A percentile compares a stretch with the other conserved stretches of the same genome.
Evolutionary conservation across 2,329 filamentous ascomycete genomes (phyloP).

Genomic region (Ceratocystis harringtonii): DNA sequence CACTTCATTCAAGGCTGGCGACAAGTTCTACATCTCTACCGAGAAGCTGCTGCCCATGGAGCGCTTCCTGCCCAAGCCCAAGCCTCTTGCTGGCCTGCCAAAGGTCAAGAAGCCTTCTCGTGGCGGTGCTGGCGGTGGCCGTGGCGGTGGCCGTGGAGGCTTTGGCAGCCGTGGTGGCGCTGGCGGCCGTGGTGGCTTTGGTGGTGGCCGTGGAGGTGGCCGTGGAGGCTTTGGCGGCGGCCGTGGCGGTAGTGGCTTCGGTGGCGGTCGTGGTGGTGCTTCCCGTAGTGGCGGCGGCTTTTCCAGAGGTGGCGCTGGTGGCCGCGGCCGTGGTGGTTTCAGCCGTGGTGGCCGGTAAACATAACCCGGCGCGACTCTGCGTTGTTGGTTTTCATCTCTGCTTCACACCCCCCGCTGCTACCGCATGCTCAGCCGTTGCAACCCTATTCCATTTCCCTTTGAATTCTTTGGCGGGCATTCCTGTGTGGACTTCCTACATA

Average conservation of each 20-base stretch:
- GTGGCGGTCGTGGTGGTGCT: conserved; percentile 11
- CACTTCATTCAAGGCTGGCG: conserved; percentile 82
- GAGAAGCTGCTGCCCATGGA: conserved; percentile 93
- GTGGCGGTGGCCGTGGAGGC: conserved; percentile 25
- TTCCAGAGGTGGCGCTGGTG: conserved; percentile 21
- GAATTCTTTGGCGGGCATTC: not conserved
- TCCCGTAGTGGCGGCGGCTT: conserved; percentile 9
- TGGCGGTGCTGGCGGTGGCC: conserved; percentile 33
- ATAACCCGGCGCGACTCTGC: not conserved
- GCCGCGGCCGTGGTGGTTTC: conserved; percentile 22
- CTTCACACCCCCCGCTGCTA: not conserved
- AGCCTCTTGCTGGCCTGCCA: conserved; percentile 45
- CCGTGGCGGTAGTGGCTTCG: conserved; percentile 24
- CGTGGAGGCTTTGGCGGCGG: conserved; percentile 25
- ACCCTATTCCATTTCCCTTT: not conserved
- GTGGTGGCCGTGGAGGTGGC: conserved; percentile 23
- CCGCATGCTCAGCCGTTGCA: not conserved
- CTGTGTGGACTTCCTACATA: not conserved
- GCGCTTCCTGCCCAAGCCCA: conserved; percentile 92
- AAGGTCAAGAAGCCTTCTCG: conserved; percentile 42
- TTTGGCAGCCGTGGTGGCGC: conserved; percentile 29
- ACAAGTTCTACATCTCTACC: conserved; percentile 90
- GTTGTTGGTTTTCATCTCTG: not conserved
- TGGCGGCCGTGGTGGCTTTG: conserved; percentile 29
- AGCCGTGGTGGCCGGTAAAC: conserved; percentile 17